Conservation (phyloP, 106 monocot genomes). For the Dendrobium chrysotoxum region DNA sequence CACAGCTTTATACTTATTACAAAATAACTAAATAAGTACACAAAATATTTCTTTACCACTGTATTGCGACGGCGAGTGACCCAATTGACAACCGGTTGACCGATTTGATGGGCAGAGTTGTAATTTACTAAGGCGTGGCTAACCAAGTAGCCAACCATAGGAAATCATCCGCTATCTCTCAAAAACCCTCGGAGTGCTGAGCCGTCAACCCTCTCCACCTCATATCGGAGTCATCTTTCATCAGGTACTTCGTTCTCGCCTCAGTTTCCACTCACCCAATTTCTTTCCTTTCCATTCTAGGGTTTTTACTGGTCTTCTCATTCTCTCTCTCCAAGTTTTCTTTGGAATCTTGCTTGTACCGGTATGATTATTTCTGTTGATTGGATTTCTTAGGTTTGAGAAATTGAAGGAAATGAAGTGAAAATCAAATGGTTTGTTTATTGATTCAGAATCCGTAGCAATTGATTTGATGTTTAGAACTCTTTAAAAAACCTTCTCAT, state of each 20-base stretch:
- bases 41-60: no score
- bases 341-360: neutral
- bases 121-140: neutral
- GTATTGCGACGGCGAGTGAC: no score
- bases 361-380: neutral
- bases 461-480: neutral
- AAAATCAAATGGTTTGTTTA: neutral
- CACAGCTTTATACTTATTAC: no score
- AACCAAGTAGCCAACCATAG: neutral
- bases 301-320: neutral
- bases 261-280: neutral
- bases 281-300: neutral
- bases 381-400: neutral
- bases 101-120: neutral
- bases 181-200: neutral
- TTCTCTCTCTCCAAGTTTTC: neutral
- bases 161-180: neutral
- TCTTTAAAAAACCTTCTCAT: neutral
- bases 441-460: neutral
- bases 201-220: neutral
- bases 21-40: no score
- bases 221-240: neutral
- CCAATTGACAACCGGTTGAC: no score
- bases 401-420: neutral
- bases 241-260: neutral